phyloP scores from a whole-genome alignment of 805 yeast genomes.

The Myxozyma lipomycoides region DNA sequence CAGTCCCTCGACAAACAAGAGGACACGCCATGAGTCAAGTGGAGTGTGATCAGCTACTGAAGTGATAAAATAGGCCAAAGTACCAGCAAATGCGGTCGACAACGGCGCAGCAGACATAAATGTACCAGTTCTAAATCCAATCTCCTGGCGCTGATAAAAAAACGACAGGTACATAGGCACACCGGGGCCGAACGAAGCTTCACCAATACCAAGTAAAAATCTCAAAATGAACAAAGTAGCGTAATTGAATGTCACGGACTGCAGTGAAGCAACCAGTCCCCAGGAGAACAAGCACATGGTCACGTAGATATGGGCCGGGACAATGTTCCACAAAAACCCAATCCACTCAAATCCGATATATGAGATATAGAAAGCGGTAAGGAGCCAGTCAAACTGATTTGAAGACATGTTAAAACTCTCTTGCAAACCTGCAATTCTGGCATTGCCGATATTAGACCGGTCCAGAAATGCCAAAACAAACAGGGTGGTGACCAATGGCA shows the following conservation, averaged over 20 bases:
- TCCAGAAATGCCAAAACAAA: slow-evolving; percentile 50
- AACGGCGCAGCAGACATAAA: slow-evolving; percentile 41
- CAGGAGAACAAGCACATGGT: slow-evolving; percentile 48
- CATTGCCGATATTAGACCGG: slow-evolving; percentile 58
- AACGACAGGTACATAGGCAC: slow-evolving; percentile 40
- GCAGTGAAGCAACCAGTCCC: slow-evolving; percentile 50
- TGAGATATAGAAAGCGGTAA: slow-evolving; percentile 28
- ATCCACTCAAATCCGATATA: slow-evolving; percentile 27
- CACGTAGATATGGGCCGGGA: slow-evolving; percentile 46
- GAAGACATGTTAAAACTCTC: slow-evolving; percentile 33
- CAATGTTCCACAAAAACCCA: slow-evolving; percentile 28
- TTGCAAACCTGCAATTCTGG: slow-evolving; percentile 50
- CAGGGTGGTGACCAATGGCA: slow-evolving; percentile 44
- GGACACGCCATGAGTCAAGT: slow-evolving; percentile 42
- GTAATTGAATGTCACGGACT: slow-evolving; percentile 46
- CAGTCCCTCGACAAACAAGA: slow-evolving; percentile 45
- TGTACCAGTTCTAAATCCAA: slow-evolving; percentile 40
- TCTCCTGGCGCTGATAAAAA: slow-evolving; percentile 41
- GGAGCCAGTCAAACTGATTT: slow-evolving; percentile 28
- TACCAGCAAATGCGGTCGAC: slow-evolving; percentile 43
- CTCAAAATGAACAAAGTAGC: slow-evolving; percentile 46
- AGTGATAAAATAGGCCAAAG: slow-evolving; percentile 37
- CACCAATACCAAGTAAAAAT: slow-evolving; percentile 44
- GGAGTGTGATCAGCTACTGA: slow-evolving; percentile 23
- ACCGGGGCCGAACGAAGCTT: slow-evolving; percentile 46